A percentile compares a stretch with the other conserved stretches of the same genome.
Evolutionary conservation across 208 protist species (phyloP).

Genomic region (Angomonas deanei): DNA sequence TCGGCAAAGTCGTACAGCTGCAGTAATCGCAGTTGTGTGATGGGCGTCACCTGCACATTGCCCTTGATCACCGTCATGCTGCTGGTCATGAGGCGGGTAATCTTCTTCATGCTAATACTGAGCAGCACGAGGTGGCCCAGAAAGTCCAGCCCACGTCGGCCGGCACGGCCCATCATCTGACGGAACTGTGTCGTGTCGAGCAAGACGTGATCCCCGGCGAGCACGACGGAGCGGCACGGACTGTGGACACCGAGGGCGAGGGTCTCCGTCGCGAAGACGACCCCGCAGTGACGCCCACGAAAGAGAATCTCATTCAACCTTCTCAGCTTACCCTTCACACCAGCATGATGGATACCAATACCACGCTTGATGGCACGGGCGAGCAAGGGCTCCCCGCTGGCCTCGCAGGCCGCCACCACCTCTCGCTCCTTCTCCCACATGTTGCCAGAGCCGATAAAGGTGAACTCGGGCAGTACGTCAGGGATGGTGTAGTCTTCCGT

Average conservation of each 20-base stretch:
- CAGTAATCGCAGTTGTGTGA: slow-evolving; percentile 78
- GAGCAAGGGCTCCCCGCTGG: slow-evolving; percentile 64
- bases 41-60: slow-evolving; percentile 83
- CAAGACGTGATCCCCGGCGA: slow-evolving; percentile 88
- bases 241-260: slow-evolving; percentile 95
- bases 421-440: slow-evolving; percentile 31
- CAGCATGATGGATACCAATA: slow-evolving; percentile 92
- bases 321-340: slow-evolving; percentile 83
- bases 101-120: slow-evolving; percentile 84
- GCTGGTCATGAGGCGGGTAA: slow-evolving; percentile 88
- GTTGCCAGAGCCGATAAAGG: slow-evolving; percentile 65
- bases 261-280: slow-evolving; percentile 92
- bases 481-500: slow-evolving; percentile 66
- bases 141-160: slow-evolving; percentile 92
- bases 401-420: slow-evolving; percentile 59
- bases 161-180: slow-evolving; percentile 95
- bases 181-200: slow-evolving; percentile 92
- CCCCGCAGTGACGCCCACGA: slow-evolving; percentile 78
- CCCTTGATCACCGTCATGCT: slow-evolving; percentile 90
- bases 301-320: slow-evolving; percentile 92
- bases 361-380: slow-evolving; percentile 74
- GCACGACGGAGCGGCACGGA: slow-evolving; percentile 92
- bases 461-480: slow-evolving; percentile 85
- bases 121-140: slow-evolving; percentile 93
- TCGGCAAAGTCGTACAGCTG: slow-evolving; percentile 72